phyloP scores from a whole-genome alignment of 2,329 filamentous ascomycete genomes.

The Cladophialophora exuberans region DNA sequence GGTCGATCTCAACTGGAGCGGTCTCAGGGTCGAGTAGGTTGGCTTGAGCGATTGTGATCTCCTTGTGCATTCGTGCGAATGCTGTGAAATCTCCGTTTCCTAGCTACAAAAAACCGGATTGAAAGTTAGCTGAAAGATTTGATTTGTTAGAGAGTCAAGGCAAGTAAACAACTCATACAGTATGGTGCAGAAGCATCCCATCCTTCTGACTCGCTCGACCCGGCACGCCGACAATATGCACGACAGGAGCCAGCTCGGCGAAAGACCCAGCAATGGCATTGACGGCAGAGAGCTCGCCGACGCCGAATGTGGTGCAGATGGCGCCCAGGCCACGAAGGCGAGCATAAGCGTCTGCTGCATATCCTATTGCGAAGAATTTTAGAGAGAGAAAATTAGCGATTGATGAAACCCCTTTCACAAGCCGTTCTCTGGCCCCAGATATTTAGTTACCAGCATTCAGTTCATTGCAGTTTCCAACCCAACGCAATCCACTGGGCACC shows the following conservation, averaged over 20 bases:
- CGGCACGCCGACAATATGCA: slow-evolving; percentile 60
- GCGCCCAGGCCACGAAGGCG: slow-evolving; percentile 52
- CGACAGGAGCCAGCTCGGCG: slow-evolving; percentile 60
- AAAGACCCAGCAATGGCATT: slow-evolving; percentile 51
- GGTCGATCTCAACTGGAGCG: slow-evolving; percentile 55
- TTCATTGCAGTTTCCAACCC: slow-evolving; percentile 66
- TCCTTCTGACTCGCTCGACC: slow-evolving; percentile 10
- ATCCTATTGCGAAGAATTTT: no score
- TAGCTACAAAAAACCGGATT: no score
- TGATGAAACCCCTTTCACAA: no score
- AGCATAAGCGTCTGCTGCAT: slow-evolving; percentile 79
- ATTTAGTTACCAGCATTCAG: slow-evolving; percentile 65
- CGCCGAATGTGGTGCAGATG: slow-evolving; percentile 62
- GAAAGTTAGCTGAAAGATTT: no score
- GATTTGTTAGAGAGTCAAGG: no score
- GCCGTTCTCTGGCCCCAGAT: no score
- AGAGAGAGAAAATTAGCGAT: no score
- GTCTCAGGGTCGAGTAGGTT: slow-evolving; percentile 49
- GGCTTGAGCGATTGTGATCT: slow-evolving; percentile 54
- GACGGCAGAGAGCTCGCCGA: slow-evolving; percentile 52
- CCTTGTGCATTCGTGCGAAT: slow-evolving; percentile 54
- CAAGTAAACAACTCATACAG: no score
- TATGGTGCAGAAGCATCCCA: slow-evolving; percentile 35
- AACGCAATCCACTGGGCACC: slow-evolving; percentile 56
- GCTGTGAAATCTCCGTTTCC: slow-evolving; percentile 55